Evolutionary conservation across 208 protist genomes (phyloP).

Genomic region (Trypanosoma platydactyli): DNA sequence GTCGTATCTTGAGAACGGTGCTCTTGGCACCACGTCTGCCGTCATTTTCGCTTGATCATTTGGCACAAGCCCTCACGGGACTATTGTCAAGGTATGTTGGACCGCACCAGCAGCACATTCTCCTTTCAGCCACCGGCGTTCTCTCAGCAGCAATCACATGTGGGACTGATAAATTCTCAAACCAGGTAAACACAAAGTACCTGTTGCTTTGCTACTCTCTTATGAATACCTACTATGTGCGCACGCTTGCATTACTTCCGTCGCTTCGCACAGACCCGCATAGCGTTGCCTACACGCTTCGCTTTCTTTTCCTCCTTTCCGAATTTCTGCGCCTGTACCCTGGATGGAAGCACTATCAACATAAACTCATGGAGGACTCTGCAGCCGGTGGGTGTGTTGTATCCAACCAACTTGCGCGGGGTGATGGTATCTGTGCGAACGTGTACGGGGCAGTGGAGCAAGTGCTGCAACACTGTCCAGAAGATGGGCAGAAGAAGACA

Average conservation of each 20-base stretch:
- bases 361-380: slow-evolving; percentile 20
- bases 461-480: slow-evolving; percentile 42
- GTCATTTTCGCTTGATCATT: slow-evolving; percentile 53
- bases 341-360: slow-evolving; percentile 59
- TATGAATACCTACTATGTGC: slow-evolving; percentile 88
- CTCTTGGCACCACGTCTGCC: slow-evolving; percentile 49
- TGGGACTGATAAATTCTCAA: slow-evolving; percentile 41
- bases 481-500: slow-evolving; percentile 28
- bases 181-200: slow-evolving; percentile 59
- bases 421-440: slow-evolving; percentile 67
- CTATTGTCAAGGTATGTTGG: slow-evolving; percentile 85
- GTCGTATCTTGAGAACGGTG: slow-evolving; percentile 43
- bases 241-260: slow-evolving; percentile 45
- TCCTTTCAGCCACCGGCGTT: slow-evolving; percentile 61
- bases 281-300: slow-evolving; percentile 70
- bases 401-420: slow-evolving; percentile 54
- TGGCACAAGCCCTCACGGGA: slow-evolving; percentile 47
- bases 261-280: slow-evolving; percentile 44
- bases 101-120: slow-evolving; percentile 75
- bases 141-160: slow-evolving; percentile 77
- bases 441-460: slow-evolving; percentile 57
- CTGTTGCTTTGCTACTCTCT: slow-evolving; percentile 76
- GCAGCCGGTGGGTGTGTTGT: slow-evolving; percentile 20
- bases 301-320: slow-evolving; percentile 88
- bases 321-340: slow-evolving; percentile 81